A percentile compares a stretch with the other conserved stretches of the same genome.
These are phyloP conservation scores for Neofusicoccum cordaticola DNA, from an alignment of 2,329 filamentous ascomycete species.

Conservation along the genomic window DNA sequence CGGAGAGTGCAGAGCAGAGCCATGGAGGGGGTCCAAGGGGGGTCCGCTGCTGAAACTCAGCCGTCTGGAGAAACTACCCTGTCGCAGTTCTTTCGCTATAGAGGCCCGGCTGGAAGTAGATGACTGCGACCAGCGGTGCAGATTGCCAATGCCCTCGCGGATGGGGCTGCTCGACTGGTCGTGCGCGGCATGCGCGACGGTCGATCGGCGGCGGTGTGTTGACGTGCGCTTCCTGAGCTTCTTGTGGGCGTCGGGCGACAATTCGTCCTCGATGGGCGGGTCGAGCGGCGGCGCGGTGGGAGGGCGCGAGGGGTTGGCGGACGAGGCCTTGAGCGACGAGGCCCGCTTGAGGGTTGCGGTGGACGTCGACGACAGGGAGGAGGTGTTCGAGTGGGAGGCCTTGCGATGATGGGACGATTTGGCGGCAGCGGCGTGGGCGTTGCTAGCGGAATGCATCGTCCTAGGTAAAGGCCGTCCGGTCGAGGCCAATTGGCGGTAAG, in stretches of 20 bases:
- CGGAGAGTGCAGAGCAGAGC: constrained; percentile 33
- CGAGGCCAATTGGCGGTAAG: constrained; percentile 25
- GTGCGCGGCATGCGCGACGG: constrained; percentile 38
- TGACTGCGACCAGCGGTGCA: constrained; percentile 60
- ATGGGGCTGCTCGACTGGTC: constrained; percentile 36
- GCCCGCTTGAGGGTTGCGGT: constrained; percentile 42
- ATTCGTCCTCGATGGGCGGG: constrained; percentile 7
- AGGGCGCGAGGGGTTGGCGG: constrained; percentile 12
- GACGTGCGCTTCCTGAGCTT: constrained; percentile 14
- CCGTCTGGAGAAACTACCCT: constrained; percentile 35
- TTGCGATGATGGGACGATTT: constrained; percentile 24
- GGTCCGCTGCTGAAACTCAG: constrained; percentile 38
- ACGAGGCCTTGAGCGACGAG: constrained; percentile 33
- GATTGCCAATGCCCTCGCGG: constrained; percentile 47
- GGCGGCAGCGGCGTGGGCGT: constrained; percentile 20
- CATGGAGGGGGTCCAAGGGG: constrained; percentile 35
- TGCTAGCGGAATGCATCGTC: constrained; percentile 18
- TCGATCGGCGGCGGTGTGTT: constrained; percentile 36
- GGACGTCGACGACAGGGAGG: constrained; percentile 40
- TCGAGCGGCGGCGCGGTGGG: constrained; percentile 11
- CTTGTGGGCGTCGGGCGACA: constrained; percentile 3
- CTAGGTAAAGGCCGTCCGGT: constrained; percentile 11
- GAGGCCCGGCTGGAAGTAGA: constrained; percentile 51
- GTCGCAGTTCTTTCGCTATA: constrained; percentile 23
- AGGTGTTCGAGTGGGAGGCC: constrained; percentile 43